Conservation (phyloP, 139 green algal genomes). For the Trebouxia sp. region DNA sequence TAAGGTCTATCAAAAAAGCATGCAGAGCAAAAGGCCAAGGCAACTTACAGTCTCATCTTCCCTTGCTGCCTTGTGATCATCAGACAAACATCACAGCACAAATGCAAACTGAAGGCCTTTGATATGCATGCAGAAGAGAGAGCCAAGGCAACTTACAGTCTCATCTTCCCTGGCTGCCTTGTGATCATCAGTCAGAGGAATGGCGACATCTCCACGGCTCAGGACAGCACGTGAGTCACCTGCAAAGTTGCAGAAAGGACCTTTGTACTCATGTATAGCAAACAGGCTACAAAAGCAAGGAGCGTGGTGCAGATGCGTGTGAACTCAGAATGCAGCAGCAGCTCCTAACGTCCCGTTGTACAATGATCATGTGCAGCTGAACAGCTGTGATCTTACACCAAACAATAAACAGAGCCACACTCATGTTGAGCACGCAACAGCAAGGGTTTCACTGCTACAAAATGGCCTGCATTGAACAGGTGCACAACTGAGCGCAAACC, state of each 20-base stretch:
- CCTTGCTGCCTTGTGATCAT: slow-evolving; percentile 76
- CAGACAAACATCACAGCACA: slow-evolving; percentile 48
- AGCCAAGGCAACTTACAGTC: slow-evolving; percentile 39
- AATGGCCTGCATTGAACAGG: too few relatives aligned
- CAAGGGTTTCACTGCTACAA: too few relatives aligned
- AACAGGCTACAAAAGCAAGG: not conserved
- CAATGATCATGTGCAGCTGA: too few relatives aligned
- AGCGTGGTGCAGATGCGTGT: not conserved
- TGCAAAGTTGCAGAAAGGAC: slow-evolving; percentile 30
- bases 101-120: not conserved
- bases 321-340: not conserved
- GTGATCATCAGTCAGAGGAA: slow-evolving; percentile 76
- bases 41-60: slow-evolving; percentile 66
- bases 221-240: slow-evolving; percentile 84
- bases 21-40: not conserved
- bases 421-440: too few relatives aligned
- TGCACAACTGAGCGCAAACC: too few relatives aligned
- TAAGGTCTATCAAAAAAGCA: not conserved
- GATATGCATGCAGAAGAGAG: not conserved
- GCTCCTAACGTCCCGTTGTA: not conserved
- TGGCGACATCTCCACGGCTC: slow-evolving; percentile 52
- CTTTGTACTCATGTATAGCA: not conserved
- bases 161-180: slow-evolving; percentile 75
- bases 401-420: too few relatives aligned
- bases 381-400: too few relatives aligned